A percentile compares a stretch with the other conserved stretches of the same genome.
Conservation (phyloP, 192 early-diverging fungal genomes). For the Umbelopsis ramanniana region DNA sequence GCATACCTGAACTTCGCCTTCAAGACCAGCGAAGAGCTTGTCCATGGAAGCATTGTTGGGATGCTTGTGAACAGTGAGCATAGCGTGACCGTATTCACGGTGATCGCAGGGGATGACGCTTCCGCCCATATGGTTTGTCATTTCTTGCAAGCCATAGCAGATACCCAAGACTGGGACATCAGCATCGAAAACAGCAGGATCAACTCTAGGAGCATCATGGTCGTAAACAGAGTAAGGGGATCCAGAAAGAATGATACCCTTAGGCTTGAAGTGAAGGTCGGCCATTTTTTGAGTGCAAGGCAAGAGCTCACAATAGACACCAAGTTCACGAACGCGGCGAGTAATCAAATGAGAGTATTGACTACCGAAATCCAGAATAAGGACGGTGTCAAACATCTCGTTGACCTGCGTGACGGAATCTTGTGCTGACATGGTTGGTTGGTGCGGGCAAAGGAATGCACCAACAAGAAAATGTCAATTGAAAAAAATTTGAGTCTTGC, state of each 20-base stretch:
- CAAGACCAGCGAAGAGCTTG: conserved; percentile 75
- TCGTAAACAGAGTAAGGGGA: conserved; percentile 98
- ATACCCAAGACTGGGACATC: conserved; percentile 95
- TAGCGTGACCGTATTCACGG: conserved; percentile 95
- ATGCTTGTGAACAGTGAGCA: conserved; percentile 69
- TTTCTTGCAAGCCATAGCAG: conserved; percentile 99
- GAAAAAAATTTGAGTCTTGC: conserved; percentile 14
- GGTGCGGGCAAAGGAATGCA: conserved; percentile 22
- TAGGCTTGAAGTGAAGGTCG: conserved; percentile 94
- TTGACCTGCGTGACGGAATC: conserved; percentile 65
- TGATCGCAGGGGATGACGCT: conserved; percentile 86
- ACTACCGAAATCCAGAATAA: conserved; percentile 99
- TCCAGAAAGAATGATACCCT: conserved; percentile 96
- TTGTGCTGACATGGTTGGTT: conserved; percentile 28
- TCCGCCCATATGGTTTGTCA: conserved; percentile 87
- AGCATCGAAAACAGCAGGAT: conserved; percentile 86
- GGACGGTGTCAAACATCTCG: conserved; percentile 91
- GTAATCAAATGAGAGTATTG: conserved; percentile 99
- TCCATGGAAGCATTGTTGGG: conserved; percentile 62
- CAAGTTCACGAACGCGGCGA: conserved; percentile 92
- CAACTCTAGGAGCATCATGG: conserved; percentile 91
- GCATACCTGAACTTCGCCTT: conserved; percentile 58
- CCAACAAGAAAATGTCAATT: conserved; percentile 1
- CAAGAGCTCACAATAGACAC: conserved; percentile 98
- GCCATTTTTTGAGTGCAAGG: conserved; percentile 96